Evolutionary conservation across 2,329 filamentous ascomycete species (phyloP).

Genomic region (Arthroderma sp.): DNA sequence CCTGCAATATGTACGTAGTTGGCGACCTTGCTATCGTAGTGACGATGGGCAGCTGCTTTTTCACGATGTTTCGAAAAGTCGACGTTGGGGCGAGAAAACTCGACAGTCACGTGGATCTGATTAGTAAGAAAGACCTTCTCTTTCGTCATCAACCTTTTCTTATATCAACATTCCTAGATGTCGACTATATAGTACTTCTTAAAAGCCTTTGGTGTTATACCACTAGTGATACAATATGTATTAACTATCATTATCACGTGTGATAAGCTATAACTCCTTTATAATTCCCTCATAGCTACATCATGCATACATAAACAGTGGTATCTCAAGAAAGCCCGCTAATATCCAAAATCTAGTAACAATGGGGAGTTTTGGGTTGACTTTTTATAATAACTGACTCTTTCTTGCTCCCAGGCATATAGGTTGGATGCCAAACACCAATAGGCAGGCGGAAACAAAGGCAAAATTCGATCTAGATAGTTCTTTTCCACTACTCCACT

Average conservation of each 20-base stretch:
- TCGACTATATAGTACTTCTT: too few relatives aligned
- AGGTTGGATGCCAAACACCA: background rate
- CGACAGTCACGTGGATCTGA: background rate
- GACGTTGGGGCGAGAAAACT: background rate
- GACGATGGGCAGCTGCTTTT: background rate
- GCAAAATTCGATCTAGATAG: background rate
- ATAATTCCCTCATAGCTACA: background rate
- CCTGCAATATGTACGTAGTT: too few relatives aligned
- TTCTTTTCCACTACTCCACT: background rate
- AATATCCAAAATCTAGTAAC: background rate
- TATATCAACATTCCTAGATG: too few relatives aligned
- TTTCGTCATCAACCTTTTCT: too few relatives aligned
- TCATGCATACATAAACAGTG: background rate
- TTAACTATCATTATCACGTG: background rate
- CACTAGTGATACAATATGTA: background rate
- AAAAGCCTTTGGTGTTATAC: too few relatives aligned
- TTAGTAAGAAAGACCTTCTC: too few relatives aligned
- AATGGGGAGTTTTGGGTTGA: background rate
- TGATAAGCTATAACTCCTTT: background rate
- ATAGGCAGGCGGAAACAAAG: background rate
- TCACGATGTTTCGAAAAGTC: background rate
- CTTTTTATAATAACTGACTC: background rate
- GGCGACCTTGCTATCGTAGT: background rate
- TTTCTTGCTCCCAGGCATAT: background rate
- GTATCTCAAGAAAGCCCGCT: background rate